Evolutionary conservation across 1,284 basidiomycete species (phyloP), one percentile per base, ranked within the genome.

Genomic region (Ustilago curta): DNA sequence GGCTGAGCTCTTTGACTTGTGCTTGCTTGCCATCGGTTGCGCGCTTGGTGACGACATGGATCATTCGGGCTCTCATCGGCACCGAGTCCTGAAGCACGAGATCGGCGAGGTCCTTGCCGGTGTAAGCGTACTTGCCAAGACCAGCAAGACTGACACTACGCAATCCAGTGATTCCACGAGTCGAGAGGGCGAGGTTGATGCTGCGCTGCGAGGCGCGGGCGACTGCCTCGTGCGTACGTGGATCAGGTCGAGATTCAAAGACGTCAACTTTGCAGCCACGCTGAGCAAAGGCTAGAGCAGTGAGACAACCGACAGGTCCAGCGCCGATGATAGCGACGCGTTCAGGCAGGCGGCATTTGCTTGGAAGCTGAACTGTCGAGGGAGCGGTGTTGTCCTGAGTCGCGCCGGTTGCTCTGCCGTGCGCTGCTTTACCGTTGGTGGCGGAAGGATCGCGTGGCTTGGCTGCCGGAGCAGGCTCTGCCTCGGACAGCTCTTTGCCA

Each of bases 141-240:
- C 68, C 62, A 5, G 65, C 66, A 8, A 66, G 58, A 29, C 49
- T 62, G 76, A 98, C 90, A 54, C 90, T 90, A 78, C 91, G 88
- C 45, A 98, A 88, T 35, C 95, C 95, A 74, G 91, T 90, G 61
- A 98, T 91, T 67, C 95, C 96, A 58, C 96, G 90, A 64, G 94
- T 90, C 19, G 95, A 97, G 73, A 99, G 94, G 37, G 95, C 95
- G 55, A 99, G 89, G 87, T 99, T 99, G 87, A 99, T 97, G 59
- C 93, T 96, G 65, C 96, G 90, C 58, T 75, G 68, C 52, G 71
- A 62, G 14, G 70, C 58, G 39, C 51, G 61, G 25, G 65, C 59
- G 19, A 61, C 51, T 23, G 76, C 75, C 40, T 62, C 57, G 63
- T 69, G 70, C 35, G 78, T 70, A 52, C 62, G 85, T 14, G 63